phyloP scores from a whole-genome alignment of 768 basidiomycete species.

The Inosperma sp. region DNA sequence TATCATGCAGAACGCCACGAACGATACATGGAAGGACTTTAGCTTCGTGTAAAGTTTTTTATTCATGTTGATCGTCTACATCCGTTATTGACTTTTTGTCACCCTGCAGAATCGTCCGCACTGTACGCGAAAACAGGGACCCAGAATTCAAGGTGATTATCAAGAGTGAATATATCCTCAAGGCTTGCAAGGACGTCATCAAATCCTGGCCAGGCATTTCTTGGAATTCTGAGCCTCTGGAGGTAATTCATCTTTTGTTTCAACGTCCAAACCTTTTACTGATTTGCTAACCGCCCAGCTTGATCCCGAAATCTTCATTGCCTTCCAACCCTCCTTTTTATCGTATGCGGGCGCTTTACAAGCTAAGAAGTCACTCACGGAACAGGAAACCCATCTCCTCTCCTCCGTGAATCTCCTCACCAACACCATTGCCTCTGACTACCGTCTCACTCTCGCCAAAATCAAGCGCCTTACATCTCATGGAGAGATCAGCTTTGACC shows the following conservation, averaged over 20 bases:
- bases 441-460: constrained; percentile 42
- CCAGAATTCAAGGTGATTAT: constrained; percentile 50
- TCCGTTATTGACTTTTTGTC: neutral
- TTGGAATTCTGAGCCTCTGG: constrained; percentile 55
- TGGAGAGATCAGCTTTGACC: constrained; percentile 53
- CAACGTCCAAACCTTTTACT: neutral
- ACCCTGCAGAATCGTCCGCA: constrained; percentile 45
- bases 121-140: constrained; percentile 36
- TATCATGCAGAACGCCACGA: constrained; percentile 33
- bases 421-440: constrained; percentile 45
- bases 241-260: constrained; percentile 30
- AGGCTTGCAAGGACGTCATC: constrained; percentile 56
- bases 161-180: constrained; percentile 54
- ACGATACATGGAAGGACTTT: constrained; percentile 56
- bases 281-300: constrained; percentile 31
- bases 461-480: constrained; percentile 47
- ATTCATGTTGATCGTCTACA: neutral
- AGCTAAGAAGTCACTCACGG: constrained; percentile 33
- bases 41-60: constrained; percentile 43
- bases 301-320: constrained; percentile 53
- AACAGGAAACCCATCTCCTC: constrained; percentile 40
- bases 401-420: constrained; percentile 48
- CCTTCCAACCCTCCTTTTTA: constrained; percentile 45
- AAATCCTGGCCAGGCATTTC: constrained; percentile 55
- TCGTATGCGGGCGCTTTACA: constrained; percentile 39